These are phyloP conservation scores for Symbiodinium pilosum DNA, from an alignment of 73 alveolate genomes.

Conservation along the genomic window DNA sequence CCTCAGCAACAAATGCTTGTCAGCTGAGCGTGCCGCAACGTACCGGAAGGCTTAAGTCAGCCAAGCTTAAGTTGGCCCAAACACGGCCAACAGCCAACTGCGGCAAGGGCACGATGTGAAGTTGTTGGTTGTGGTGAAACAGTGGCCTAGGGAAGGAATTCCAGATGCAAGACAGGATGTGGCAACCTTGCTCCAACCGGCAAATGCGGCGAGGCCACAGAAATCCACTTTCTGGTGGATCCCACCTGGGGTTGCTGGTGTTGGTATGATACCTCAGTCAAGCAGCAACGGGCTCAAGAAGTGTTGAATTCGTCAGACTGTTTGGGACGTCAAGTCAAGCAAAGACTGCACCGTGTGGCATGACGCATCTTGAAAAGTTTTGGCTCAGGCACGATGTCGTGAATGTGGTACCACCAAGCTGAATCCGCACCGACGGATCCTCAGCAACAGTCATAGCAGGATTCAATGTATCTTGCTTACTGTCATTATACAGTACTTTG, in stretches of 20 bases:
- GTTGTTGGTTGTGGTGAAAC: constrained; percentile 89
- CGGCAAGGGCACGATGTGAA: constrained; percentile 48
- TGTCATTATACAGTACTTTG: no score
- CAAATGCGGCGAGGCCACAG: background rate
- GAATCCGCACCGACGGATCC: constrained; percentile 70
- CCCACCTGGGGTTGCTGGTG: constrained; percentile 79
- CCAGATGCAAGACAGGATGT: background rate
- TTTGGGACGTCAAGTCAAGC: background rate
- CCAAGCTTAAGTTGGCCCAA: no score
- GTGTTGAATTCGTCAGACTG: no score
- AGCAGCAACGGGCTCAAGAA: no score
- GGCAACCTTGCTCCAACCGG: no score
- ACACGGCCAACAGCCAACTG: background rate
- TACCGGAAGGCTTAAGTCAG: no score
- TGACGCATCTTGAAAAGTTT: background rate
- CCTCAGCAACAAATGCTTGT: constrained; percentile 9
- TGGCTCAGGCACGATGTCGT: constrained; percentile 36
- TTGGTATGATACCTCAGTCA: constrained; percentile 62
- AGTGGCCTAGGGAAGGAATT: constrained; percentile 28
- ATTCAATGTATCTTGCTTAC: no score
- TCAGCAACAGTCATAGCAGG: no score
- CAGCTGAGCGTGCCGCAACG: no score
- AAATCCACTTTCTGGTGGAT: constrained; percentile 88
- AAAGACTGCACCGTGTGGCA: background rate
- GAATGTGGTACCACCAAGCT: constrained; percentile 78